Evolutionary conservation across 2,329 filamentous ascomycete species (phyloP).

Genomic region (Balansia obtecta): DNA sequence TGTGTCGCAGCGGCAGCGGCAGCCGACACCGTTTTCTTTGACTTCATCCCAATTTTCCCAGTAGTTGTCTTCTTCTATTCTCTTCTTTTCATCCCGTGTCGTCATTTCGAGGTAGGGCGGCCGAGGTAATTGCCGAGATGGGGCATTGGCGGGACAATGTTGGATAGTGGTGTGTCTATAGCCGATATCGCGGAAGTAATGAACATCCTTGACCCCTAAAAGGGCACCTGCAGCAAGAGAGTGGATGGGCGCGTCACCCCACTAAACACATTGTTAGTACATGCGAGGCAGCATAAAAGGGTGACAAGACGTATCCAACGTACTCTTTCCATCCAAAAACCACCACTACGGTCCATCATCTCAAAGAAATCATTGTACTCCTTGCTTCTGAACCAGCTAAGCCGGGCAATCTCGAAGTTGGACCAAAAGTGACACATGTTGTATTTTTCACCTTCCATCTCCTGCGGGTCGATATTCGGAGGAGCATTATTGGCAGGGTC

Average conservation of each 20-base stretch:
- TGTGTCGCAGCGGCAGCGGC: constrained; percentile 90
- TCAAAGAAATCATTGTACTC: constrained; percentile 97
- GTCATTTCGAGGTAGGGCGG: constrained; percentile 73
- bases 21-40: constrained; percentile 94
- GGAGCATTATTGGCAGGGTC: constrained; percentile 59
- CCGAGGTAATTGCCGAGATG: constrained; percentile 69
- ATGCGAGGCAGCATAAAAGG: neutral
- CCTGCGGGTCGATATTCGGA: constrained; percentile 77
- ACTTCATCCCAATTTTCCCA: constrained; percentile 80
- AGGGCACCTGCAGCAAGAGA: constrained; percentile 89
- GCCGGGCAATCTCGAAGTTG: constrained; percentile 93
- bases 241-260: constrained; percentile 97
- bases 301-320: constrained; percentile 11
- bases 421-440: constrained; percentile 99
- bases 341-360: constrained; percentile 96
- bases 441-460: constrained; percentile 95
- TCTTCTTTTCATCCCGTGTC: constrained; percentile 68
- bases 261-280: constrained; percentile 42
- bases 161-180: constrained; percentile 98
- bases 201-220: constrained; percentile 69
- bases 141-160: constrained; percentile 93
- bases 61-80: constrained; percentile 87
- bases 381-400: constrained; percentile 95
- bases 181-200: constrained; percentile 98
- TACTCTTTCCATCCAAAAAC: constrained; percentile 98